Percentiles rank a stretch among this genome's conserved stretches.
Conservation (phyloP, 2,329 filamentous ascomycete species). For the Pseudocercospora pini-densiflorae region DNA sequence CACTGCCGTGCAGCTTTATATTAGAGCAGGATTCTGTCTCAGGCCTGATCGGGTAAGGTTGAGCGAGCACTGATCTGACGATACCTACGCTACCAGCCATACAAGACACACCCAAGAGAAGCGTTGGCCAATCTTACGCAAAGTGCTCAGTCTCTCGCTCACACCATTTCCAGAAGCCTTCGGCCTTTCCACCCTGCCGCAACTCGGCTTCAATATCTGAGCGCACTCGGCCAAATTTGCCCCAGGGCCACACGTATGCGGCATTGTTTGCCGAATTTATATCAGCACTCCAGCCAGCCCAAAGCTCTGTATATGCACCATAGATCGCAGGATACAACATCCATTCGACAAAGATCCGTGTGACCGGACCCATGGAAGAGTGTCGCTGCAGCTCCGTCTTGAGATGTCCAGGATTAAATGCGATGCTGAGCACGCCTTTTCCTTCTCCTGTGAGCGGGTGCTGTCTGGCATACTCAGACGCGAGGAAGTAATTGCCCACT, state of each 20-base stretch:
- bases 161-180: conserved; percentile 48
- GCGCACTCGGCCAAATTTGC: conserved; percentile 37
- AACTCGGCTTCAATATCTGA: conserved; percentile 38
- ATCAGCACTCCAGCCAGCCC: conserved; percentile 35
- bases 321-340: conserved; percentile 33
- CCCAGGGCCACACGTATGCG: conserved; percentile 42
- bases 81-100: not conserved
- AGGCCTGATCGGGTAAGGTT: not conserved
- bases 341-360: conserved; percentile 10
- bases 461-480: conserved; percentile 28
- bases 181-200: conserved; percentile 37
- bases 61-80: not conserved
- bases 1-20: not conserved
- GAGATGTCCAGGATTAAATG: conserved; percentile 41
- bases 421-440: conserved; percentile 33
- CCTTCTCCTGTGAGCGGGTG: not conserved
- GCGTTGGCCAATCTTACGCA: not conserved
- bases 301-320: conserved; percentile 42
- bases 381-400: conserved; percentile 38
- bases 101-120: no score
- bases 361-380: conserved; percentile 11
- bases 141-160: conserved; percentile 32
- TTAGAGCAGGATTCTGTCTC: not conserved
- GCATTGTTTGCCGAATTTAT: conserved; percentile 35
- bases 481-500: conserved; percentile 36